Percentiles rank a stretch among this genome's conserved stretches.
Conservation (phyloP, 2,329 filamentous ascomycete genomes). For the Emydomyces testavorans region DNA sequence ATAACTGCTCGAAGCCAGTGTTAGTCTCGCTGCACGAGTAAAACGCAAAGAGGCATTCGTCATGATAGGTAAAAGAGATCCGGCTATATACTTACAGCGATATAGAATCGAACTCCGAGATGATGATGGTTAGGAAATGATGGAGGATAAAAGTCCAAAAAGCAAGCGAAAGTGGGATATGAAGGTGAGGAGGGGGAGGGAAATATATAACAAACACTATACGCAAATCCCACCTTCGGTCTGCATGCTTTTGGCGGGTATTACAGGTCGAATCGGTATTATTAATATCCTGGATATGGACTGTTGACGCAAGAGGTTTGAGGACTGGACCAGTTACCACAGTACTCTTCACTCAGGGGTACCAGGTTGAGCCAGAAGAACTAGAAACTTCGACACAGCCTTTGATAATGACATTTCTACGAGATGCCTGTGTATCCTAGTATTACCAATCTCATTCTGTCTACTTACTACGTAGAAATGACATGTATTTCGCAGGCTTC, state of each 20-base stretch:
- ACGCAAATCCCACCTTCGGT: slow-evolving; percentile 7
- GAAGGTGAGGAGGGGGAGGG: slow-evolving; percentile 9
- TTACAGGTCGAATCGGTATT: slow-evolving; percentile 11
- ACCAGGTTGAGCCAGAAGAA: not conserved
- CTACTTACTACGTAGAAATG: too few relatives aligned
- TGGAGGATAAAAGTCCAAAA: slow-evolving; percentile 5
- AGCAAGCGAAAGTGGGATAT: slow-evolving; percentile 9
- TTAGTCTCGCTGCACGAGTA: not conserved
- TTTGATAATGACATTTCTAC: not conserved
- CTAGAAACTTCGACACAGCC: not conserved
- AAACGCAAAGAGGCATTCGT: not conserved
- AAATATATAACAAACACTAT: slow-evolving; percentile 15
- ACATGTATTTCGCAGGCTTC: too few relatives aligned
- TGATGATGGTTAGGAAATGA: not conserved
- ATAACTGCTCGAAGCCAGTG: slow-evolving; percentile 5
- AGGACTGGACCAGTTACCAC: not conserved
- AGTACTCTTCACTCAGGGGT: not conserved
- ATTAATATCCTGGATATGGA: slow-evolving; percentile 3
- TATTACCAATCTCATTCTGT: not conserved
- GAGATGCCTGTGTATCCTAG: not conserved
- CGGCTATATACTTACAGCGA: not conserved
- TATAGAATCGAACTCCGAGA: not conserved
- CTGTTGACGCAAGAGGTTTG: slow-evolving; percentile 6
- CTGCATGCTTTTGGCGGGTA: slow-evolving; percentile 10
- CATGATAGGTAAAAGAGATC: too few relatives aligned